Evolutionary conservation across 1,284 basidiomycete genomes (phyloP).

Genomic region (Coniferiporia sulphurascens): DNA sequence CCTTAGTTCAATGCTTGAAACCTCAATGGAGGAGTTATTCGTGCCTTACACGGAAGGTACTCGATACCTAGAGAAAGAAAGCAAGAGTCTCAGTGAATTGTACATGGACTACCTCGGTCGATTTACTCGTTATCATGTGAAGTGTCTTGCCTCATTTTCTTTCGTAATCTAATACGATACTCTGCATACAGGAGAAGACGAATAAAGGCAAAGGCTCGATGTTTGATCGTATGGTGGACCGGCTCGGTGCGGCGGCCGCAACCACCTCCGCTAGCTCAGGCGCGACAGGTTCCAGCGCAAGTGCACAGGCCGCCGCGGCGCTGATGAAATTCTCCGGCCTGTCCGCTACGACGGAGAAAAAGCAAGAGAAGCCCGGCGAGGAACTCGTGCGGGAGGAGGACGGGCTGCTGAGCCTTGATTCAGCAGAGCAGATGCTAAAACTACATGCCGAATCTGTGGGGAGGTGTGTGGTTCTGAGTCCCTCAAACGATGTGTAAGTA

Average conservation of each 20-base stretch:
- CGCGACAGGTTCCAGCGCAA: constrained; percentile 54
- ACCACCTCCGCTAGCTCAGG: constrained; percentile 42
- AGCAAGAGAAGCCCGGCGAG: constrained; percentile 52
- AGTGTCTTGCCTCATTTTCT: constrained; percentile 25
- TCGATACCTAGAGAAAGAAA: constrained; percentile 91
- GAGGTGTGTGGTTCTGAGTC: constrained; percentile 83
- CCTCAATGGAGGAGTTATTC: constrained; percentile 94
- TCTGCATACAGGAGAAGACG: constrained; percentile 52
- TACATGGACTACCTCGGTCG: constrained; percentile 72
- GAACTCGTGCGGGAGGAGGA: constrained; percentile 77
- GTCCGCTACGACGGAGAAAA: constrained; percentile 39
- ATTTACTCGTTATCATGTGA: constrained; percentile 89
- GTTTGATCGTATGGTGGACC: constrained; percentile 92
- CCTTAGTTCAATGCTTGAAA: constrained; percentile 85
- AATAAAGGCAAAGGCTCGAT: constrained; percentile 81
- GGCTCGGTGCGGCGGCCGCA: constrained; percentile 76
- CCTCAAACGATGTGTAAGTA: constrained; percentile 76
- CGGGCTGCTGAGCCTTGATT: constrained; percentile 68
- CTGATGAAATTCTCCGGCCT: constrained; percentile 82
- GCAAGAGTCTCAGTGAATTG: constrained; percentile 78
- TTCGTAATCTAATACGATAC: constrained; percentile 8
- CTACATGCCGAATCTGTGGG: constrained; percentile 97
- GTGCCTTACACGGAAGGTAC: constrained; percentile 90
- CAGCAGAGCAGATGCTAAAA: constrained; percentile 85
- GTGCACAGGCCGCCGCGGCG: constrained; percentile 75